phyloP scores from a whole-genome alignment of 495 filamentous ascomycete genomes.

The Penicillium alfredii region DNA sequence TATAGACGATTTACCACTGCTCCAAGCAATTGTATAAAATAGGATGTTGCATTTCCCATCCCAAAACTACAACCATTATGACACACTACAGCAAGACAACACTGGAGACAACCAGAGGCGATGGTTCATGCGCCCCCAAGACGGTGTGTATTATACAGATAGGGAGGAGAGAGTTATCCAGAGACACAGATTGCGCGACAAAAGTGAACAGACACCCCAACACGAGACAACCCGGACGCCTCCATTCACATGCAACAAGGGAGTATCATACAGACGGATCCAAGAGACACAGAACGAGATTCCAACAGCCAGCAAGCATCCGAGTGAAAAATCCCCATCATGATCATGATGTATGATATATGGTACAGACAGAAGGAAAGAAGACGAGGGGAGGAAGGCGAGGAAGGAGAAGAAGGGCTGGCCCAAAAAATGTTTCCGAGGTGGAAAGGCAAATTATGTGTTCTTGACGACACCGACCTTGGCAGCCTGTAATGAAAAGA shows the following conservation, averaged over 20 bases:
- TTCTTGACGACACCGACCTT: conserved; percentile 92
- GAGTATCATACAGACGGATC: conserved; percentile 40
- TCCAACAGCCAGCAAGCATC: conserved; percentile 22
- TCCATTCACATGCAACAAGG: conserved; percentile 31
- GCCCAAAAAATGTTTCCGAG: conserved; percentile 3
- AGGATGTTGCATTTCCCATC: no score
- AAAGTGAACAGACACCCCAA: conserved; percentile 17
- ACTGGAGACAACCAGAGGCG: conserved; percentile 8
- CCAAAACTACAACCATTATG: no score
- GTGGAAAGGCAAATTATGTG: conserved; percentile 33
- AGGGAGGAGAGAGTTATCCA: conserved; percentile 32
- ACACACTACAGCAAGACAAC: no score
- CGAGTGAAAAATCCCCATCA: conserved; percentile 23
- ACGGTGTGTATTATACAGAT: conserved; percentile 31
- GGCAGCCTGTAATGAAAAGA: conserved; percentile 50
- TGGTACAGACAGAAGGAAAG: conserved; percentile 35
- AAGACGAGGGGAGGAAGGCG: conserved; percentile 5
- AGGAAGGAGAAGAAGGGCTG: conserved; percentile 1
- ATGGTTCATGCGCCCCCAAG: conserved; percentile 1
- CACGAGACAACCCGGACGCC: conserved; percentile 34
- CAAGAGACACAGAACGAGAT: conserved; percentile 22
- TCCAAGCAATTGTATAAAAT: no score
- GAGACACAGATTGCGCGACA: conserved; percentile 18
- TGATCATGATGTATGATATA: conserved; percentile 38
- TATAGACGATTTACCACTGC: no score